Evolutionary conservation across 1,284 basidiomycete species (phyloP).

Genomic region (Pterula multifida): DNA sequence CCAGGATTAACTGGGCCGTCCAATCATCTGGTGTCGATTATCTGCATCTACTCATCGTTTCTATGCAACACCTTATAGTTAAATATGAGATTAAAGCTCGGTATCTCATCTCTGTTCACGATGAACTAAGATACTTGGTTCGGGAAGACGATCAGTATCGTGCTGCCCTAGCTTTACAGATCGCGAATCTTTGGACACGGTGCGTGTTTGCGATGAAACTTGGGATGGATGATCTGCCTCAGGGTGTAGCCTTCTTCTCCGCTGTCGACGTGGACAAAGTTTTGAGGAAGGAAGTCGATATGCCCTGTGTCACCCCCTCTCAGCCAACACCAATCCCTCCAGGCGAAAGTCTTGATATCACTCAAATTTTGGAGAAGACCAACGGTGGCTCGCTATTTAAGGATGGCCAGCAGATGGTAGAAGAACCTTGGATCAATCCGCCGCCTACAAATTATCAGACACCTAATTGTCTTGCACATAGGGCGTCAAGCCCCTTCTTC

Average conservation of each 20-base stretch:
- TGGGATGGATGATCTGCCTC: conserved; percentile 92
- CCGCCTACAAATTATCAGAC: conserved; percentile 17
- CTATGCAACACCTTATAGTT: conserved; percentile 83
- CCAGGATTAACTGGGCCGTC: conserved; percentile 98
- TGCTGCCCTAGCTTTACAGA: conserved; percentile 85
- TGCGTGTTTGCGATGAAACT: conserved; percentile 86
- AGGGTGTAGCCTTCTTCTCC: conserved; percentile 93
- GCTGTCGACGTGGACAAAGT: conserved; percentile 91
- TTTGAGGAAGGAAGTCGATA: conserved; percentile 91
- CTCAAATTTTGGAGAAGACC: conserved; percentile 52
- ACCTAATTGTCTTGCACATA: conserved; percentile 45
- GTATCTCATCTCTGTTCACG: conserved; percentile 95
- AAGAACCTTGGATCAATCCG: conserved; percentile 33
- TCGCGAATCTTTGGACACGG: conserved; percentile 95
- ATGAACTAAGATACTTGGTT: conserved; percentile 92
- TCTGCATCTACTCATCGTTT: conserved; percentile 89
- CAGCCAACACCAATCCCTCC: conserved; percentile 75
- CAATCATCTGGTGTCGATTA: conserved; percentile 99
- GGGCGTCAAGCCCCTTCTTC: conserved; percentile 49
- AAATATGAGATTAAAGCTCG: conserved; percentile 83
- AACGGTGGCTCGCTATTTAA: conserved; percentile 49
- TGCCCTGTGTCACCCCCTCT: conserved; percentile 91
- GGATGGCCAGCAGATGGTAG: conserved; percentile 44
- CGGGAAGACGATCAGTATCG: conserved; percentile 83
- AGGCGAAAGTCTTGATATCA: conserved; percentile 80